A percentile compares a stretch with the other conserved stretches of the same genome.
These are phyloP conservation scores for Ricinus communis DNA, from an alignment of 345 rosid genomes.

Conservation along the genomic window DNA sequence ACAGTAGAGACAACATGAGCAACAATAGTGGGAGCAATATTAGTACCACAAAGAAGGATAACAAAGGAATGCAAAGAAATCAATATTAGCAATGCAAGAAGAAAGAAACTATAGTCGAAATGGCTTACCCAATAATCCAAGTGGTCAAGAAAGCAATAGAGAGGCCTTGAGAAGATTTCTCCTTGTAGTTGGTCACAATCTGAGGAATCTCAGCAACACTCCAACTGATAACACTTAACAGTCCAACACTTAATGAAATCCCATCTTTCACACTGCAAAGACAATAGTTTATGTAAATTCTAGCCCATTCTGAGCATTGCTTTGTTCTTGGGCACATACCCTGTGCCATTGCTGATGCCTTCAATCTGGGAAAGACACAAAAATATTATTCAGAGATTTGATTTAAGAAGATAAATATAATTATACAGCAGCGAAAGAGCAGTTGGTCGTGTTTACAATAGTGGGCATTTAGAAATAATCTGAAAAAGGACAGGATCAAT, in stretches of 20 bases:
- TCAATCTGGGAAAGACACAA: neutral
- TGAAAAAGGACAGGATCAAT: no score
- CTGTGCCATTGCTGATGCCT: neutral
- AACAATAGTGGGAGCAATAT: no score
- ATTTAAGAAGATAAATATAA: no score
- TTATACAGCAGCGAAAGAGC: no score
- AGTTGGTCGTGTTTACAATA: no score
- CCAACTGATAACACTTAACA: slow-evolving; percentile 74
- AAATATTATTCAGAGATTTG: no score
- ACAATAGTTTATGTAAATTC: slow-evolving; percentile 40
- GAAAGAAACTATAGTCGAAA: no score
- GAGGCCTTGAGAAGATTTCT: slow-evolving; percentile 75
- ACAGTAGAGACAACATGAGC: no score
- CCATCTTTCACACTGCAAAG: slow-evolving; percentile 54
- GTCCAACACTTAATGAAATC: slow-evolving; percentile 54
- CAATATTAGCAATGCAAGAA: no score
- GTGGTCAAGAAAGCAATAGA: slow-evolving; percentile 73
- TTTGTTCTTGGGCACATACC: slow-evolving; percentile 30
- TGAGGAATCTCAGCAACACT: slow-evolving; percentile 83
- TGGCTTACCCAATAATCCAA: slow-evolving; percentile 74
- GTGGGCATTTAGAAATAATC: no score
- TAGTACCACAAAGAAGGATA: no score
- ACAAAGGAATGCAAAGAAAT: no score
- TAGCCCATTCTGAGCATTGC: slow-evolving; percentile 56
- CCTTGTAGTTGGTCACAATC: slow-evolving; percentile 63